phyloP scores from a whole-genome alignment of 768 basidiomycete genomes.

The Mycena epipterygia region DNA sequence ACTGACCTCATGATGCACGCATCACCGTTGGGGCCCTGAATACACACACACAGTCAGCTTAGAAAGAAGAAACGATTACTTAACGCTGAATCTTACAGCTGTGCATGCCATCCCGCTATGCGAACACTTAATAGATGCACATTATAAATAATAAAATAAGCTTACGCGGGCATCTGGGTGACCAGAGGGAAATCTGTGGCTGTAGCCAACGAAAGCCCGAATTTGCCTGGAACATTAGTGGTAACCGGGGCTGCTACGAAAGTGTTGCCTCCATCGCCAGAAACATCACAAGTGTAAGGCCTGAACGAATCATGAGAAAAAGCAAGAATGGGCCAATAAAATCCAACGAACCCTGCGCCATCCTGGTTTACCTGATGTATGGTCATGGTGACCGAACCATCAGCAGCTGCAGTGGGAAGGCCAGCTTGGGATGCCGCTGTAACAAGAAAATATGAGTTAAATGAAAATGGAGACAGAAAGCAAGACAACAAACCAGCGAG shows the following conservation, averaged over 20 bases:
- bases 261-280: slow-evolving; percentile 31
- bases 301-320: background rate
- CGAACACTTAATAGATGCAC: background rate
- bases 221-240: slow-evolving; percentile 24
- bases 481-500: slow-evolving; percentile 23
- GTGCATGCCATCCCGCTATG: slow-evolving; percentile 30
- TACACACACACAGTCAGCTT: background rate
- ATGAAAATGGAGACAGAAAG: background rate
- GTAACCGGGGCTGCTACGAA: slow-evolving; percentile 34
- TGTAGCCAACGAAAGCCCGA: slow-evolving; percentile 18
- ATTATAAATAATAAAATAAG: background rate
- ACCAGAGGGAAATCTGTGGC: slow-evolving; percentile 31
- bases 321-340: background rate
- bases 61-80: background rate
- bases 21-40: slow-evolving; percentile 29
- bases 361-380: slow-evolving; percentile 38
- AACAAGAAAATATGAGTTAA: background rate
- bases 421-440: slow-evolving; percentile 32
- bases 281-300: slow-evolving; percentile 33
- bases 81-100: slow-evolving; percentile 9
- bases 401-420: slow-evolving; percentile 29
- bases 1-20: slow-evolving; percentile 35
- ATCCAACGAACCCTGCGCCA: slow-evolving; percentile 29
- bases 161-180: slow-evolving; percentile 34
- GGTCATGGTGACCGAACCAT: slow-evolving; percentile 33